Evolutionary conservation across 306 rosid species (phyloP), one percentile per base, ranked within the genome.

Genomic region (Oxytropis ochrocephala): DNA sequence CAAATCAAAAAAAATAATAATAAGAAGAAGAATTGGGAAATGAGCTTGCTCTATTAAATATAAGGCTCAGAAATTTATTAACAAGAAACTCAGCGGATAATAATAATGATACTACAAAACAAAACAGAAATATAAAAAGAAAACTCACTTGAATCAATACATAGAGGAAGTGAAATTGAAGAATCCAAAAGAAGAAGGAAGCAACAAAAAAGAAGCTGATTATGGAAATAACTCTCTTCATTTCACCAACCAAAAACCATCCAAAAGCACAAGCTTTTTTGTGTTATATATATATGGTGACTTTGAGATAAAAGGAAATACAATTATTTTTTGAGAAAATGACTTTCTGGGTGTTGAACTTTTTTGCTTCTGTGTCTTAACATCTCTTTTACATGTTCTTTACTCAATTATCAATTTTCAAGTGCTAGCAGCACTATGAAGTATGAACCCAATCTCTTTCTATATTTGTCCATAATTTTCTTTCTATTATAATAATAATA

Each of bases 131-230:
- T 8, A 33, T 18, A 19, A 53, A 36, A 56, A 12, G 11, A 72
- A 39, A 75, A 78, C 92, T 47, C 75, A 92, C 98, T 76, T 16
- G 95, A 92, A 85, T 92, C 88, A 64, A 77, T 60, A 69, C 98
- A 92, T 33, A 89, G 71, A 52, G 98, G 98, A 70, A 75, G 88
- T 36, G 98, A 86, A 69, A 48, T 14, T 41, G 92, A 69, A 61
- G 78, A 64, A 69, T 67, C 77, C 77, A 86, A 81, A 50, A 86
- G 79, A 82, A 89, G 80, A 59, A 87, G 65, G 61, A 88, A 61
- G 77, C 70, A 69, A 65, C 78, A 87, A 55, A 81, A n/a, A 83
- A 77, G 58, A 86, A 51, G 64, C 70, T 73, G 64, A 49, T 24
- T 24, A 24, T 60, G 63, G 73, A 79, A 63, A 69, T 59, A 74